Evolutionary conservation across 1,139 yeast species (phyloP).

Genomic region (Saccharomyces hybrid): DNA sequence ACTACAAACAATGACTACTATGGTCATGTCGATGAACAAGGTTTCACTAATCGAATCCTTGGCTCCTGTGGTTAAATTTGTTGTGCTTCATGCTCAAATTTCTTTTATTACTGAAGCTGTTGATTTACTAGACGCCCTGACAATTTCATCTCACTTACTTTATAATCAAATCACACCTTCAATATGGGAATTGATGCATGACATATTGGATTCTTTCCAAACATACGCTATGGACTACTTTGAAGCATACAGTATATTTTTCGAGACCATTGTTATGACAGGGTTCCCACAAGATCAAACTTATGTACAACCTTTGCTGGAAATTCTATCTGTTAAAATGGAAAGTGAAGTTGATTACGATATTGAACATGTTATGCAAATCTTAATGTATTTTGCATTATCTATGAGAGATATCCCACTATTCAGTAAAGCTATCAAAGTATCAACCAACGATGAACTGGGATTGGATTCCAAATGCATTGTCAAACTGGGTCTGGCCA

Average conservation of each 20-base stretch:
- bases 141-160: slow-evolving; percentile 27
- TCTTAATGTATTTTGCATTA: slow-evolving; percentile 31
- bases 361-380: slow-evolving; percentile 37
- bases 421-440: slow-evolving; percentile 26
- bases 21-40: slow-evolving; percentile 74
- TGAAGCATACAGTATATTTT: slow-evolving; percentile 68
- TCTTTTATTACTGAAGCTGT: slow-evolving; percentile 75
- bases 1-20: slow-evolving; percentile 79
- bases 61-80: slow-evolving; percentile 62
- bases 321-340: slow-evolving; percentile 29
- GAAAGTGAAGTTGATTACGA: slow-evolving; percentile 35
- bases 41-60: slow-evolving; percentile 66
- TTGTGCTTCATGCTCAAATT: slow-evolving; percentile 57
- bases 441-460: slow-evolving; percentile 24
- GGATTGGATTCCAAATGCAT: slow-evolving; percentile 34
- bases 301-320: slow-evolving; percentile 32
- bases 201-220: slow-evolving; percentile 42
- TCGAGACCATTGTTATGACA: slow-evolving; percentile 67
- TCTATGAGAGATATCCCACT: slow-evolving; percentile 34
- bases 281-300: slow-evolving; percentile 46
- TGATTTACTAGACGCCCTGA: slow-evolving; percentile 50
- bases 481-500: slow-evolving; percentile 55
- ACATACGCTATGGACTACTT: slow-evolving; percentile 54
- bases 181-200: slow-evolving; percentile 34
- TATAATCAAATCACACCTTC: slow-evolving; percentile 30